Evolutionary conservation across 441 rosid genomes (phyloP), one percentile per base, ranked within the genome.

Genomic region (Hura crepitans): DNA sequence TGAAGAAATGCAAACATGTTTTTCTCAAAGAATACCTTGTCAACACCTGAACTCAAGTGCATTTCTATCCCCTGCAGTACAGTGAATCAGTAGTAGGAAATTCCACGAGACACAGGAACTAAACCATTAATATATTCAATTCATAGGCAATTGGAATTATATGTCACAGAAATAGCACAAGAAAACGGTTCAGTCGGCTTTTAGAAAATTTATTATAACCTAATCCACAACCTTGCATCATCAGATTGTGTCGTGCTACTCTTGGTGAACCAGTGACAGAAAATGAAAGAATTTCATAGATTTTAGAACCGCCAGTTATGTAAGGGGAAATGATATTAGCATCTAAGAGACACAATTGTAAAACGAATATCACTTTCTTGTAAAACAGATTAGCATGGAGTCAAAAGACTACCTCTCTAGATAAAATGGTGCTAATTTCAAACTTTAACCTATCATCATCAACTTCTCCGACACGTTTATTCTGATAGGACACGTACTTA

Each of bases 21-120:
- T 39, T 55, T 61, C 75, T 33, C 74, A 77, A 66, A 72, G 68
- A 69, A 57, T 94, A 94, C 99, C 99, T 92, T 94, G 46, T 90
- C 99, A 65, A 74, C 55, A 77, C 93, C 91, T 43, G 93, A 81
- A 75, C 84, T 87, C 89, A 84, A 65, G 64, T 83, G 89, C 88
- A 90, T 94, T 83, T 94, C 99, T 77, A 94, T 90, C 72, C 97
- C 96, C 99, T 94, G 87, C 68, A 77, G 53, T 37, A 75, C 14
- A 42, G 25, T 8, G 28, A 68, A 46, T 75, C 17, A 46, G 22
- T 9, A 22, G 63, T 60, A 43, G 31, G 58, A 62, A 23, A 70
- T 43, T 49, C 39, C 54, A 20, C 50, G 46, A n/a, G 60, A 71
- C 23, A 46, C 6, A 54, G 42, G 50, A 59, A 35, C 5, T 13